Conservation (phyloP, 208 protist genomes). For the Porcisia deanei region DNA sequence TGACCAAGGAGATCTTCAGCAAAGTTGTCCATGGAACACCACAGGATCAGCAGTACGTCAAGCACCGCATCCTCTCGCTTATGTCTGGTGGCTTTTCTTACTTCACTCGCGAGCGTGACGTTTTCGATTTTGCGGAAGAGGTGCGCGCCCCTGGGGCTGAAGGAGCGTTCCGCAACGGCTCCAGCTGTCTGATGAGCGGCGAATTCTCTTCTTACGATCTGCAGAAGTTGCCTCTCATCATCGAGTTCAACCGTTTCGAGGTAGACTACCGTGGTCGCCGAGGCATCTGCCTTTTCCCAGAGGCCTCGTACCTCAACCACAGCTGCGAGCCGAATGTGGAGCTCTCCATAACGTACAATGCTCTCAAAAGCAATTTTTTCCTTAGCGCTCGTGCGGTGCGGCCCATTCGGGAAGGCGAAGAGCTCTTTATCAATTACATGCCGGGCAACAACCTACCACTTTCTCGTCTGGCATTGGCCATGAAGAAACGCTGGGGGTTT, state of each 20-base stretch:
- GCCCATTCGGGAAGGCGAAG: conserved; percentile 76
- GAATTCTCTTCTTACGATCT: conserved; percentile 85
- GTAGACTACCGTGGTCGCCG: conserved; percentile 79
- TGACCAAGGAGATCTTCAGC: conserved; percentile 77
- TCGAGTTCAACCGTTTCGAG: conserved; percentile 88
- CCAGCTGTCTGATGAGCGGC: conserved; percentile 68
- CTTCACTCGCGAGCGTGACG: conserved; percentile 85
- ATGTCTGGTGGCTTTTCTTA: conserved; percentile 86
- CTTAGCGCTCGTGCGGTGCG: conserved; percentile 70
- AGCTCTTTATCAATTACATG: conserved; percentile 88
- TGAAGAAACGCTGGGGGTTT: conserved; percentile 86
- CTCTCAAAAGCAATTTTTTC: conserved; percentile 70
- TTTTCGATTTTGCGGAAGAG: conserved; percentile 84
- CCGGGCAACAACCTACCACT: conserved; percentile 79
- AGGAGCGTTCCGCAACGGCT: conserved; percentile 61
- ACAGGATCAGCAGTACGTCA: conserved; percentile 73
- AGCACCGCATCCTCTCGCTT: conserved; percentile 70
- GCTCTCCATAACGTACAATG: conserved; percentile 74
- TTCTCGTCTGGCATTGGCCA: conserved; percentile 69
- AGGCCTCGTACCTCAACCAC: conserved; percentile 87
- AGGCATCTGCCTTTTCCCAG: conserved; percentile 81
- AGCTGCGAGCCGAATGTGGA: conserved; percentile 86
- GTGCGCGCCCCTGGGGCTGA: conserved; percentile 61
- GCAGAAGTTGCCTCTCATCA: conserved; percentile 80
- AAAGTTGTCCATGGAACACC: conserved; percentile 58